phyloP scores from a whole-genome alignment of 345 rosid genomes.

The Gynandropsis gynandra region DNA sequence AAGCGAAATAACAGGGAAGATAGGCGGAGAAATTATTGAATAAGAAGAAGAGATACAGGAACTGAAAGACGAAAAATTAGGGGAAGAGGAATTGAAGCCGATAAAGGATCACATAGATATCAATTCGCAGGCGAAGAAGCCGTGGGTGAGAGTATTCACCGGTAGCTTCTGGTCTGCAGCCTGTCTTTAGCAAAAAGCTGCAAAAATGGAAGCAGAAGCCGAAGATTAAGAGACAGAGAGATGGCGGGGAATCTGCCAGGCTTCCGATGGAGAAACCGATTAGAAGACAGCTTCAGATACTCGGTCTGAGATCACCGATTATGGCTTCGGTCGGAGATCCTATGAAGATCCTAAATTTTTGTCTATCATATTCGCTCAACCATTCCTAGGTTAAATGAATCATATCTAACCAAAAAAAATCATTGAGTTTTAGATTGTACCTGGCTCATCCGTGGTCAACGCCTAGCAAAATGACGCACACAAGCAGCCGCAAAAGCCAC shows the following conservation, averaged over 20 bases:
- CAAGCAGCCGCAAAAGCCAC: conserved; percentile 39
- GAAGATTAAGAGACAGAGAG: conserved; percentile 71
- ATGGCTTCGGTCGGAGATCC: conserved; percentile 91
- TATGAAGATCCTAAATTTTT: too few species aligned
- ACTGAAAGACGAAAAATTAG: conserved; percentile 27
- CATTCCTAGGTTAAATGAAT: background rate
- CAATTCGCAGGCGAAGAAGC: conserved; percentile 66
- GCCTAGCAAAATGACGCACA: conserved; percentile 76
- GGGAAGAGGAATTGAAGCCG: conserved; percentile 57
- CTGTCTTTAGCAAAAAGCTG: conserved; percentile 86
- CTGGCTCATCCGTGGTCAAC: conserved; percentile 80
- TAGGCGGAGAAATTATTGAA: conserved; percentile 52
- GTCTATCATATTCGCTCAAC: too few species aligned
- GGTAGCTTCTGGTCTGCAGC: conserved; percentile 99
- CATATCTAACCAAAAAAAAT: background rate
- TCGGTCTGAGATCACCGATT: conserved; percentile 95
- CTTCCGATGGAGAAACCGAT: conserved; percentile 95
- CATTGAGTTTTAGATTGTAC: conserved; percentile 21
- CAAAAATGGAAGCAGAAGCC: conserved; percentile 95
- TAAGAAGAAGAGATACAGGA: conserved; percentile 36
- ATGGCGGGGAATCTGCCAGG: conserved; percentile 58
- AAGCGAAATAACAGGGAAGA: conserved; percentile 31
- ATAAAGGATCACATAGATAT: conserved; percentile 95
- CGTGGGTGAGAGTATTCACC: conserved; percentile 56
- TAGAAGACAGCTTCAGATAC: conserved; percentile 88